phyloP scores from a whole-genome alignment of 192 early-diverging fungal species.

The Mortierella alpina region DNA sequence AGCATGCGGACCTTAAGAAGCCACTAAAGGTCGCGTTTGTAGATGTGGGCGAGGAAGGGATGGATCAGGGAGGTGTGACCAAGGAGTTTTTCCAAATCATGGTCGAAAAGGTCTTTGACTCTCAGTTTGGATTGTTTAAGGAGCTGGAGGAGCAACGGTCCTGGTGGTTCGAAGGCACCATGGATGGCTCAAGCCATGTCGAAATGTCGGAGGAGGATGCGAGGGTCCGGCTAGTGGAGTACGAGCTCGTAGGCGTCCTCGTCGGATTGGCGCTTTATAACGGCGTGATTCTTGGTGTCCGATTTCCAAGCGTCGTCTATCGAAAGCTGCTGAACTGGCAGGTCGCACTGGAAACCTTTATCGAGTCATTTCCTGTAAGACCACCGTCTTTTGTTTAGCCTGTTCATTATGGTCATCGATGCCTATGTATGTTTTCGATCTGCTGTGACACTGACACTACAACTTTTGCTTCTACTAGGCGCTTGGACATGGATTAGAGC shows the following conservation, averaged over 20 bases:
- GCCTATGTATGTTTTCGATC: not conserved
- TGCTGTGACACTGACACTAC: not conserved
- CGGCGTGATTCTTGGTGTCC: constrained; percentile 79
- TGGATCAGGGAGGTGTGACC: constrained; percentile 96
- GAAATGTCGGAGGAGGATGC: constrained; percentile 31
- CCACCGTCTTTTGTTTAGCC: not conserved
- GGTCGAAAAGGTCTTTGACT: constrained; percentile 77
- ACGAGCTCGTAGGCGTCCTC: constrained; percentile 90
- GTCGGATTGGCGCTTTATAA: constrained; percentile 94
- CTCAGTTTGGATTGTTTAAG: constrained; percentile 81
- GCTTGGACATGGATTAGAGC: constrained; percentile 80
- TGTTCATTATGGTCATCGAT: not conserved
- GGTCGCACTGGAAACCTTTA: constrained; percentile 38
- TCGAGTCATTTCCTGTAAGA: constrained; percentile 71
- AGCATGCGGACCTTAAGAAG: constrained; percentile 76
- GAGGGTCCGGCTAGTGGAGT: constrained; percentile 56
- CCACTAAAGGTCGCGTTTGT: constrained; percentile 89
- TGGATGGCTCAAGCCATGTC: constrained; percentile 37
- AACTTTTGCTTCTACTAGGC: constrained; percentile 39
- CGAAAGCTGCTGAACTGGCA: constrained; percentile 65
- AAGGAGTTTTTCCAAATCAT: constrained; percentile 94
- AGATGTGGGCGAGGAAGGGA: constrained; percentile 90
- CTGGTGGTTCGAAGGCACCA: constrained; percentile 79
- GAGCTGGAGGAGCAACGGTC: constrained; percentile 60
- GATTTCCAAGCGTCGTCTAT: constrained; percentile 80